Evolutionary conservation across 805 yeast genomes (phyloP), one percentile per base, ranked within the genome.

Genomic region (Ogataea nakhonphanomensis): DNA sequence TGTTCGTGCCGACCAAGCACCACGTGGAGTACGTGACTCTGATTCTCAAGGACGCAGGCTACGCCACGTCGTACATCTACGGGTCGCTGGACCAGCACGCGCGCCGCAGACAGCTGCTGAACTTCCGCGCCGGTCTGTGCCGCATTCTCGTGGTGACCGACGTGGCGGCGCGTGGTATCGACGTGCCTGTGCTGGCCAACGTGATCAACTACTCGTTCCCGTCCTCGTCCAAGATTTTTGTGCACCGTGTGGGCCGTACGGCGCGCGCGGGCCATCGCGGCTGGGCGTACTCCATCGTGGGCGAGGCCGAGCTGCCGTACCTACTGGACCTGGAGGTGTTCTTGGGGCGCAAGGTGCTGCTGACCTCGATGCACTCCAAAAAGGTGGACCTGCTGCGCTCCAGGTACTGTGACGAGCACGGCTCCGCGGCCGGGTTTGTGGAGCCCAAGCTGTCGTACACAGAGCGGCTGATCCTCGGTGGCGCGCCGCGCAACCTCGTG

Each of bases 241-340:
- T 93, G 41, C 99, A 93, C 66, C 80, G 99, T 67, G 98, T 93
- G 33, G 99, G 99, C 63, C 82, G 99, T 74, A 93, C 99, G 33
- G 99, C 99, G 8, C 84, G 99, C 74, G 99, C 99, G 7, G 99
- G 99, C 60, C 84, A 88, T 60, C 79, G 76, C 53, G 99, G 99
- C 58, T 89, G 97, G 95, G 99, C 99, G 0, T 93, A 86, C 61
- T 83, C 96, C 3, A 78, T 93, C 45, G 83, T 90, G 7, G 73
- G 80, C 43, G 95, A 89, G 49, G 72, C 78, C 40, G 99, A 93
- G 60, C 65, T 91, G 42, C 96, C 99, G 8, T 93, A 91, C 54
- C 64, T 93, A 37, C 70, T 91, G 35, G 99, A 93, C 62, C 70
- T 93, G 53, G 98, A 93, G 59, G 62, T 93, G 32, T 91, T 93